A percentile compares a stretch with the other conserved stretches of the same genome.
Evolutionary conservation across 1,284 basidiomycete genomes (phyloP).

Genomic region (Austroboletus niveus): DNA sequence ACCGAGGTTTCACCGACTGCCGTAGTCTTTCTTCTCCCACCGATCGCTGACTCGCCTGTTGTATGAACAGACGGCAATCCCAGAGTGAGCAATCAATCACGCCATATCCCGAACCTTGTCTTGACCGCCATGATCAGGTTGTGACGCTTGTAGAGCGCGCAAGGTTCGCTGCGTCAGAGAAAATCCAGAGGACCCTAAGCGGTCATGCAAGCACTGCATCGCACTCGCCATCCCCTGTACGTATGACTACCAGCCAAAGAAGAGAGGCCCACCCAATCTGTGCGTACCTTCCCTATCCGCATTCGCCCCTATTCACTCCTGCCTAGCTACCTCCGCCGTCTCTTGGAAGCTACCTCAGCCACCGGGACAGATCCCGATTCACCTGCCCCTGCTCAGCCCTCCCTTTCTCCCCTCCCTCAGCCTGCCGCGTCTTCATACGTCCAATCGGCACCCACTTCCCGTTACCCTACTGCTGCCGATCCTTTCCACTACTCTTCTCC

Average conservation of each 20-base stretch:
- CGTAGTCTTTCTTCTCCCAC: conserved; percentile 9
- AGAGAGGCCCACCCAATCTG: conserved; percentile 87
- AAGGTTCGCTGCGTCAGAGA: conserved; percentile 80
- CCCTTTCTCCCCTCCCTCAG: conserved; percentile 42
- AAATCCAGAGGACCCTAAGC: conserved; percentile 69
- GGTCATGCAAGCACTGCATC: conserved; percentile 80
- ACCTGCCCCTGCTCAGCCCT: conserved; percentile 39
- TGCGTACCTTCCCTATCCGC: conserved; percentile 39
- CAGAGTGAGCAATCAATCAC: conserved; percentile 53
- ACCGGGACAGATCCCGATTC: conserved; percentile 39
- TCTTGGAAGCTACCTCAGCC: conserved; percentile 73
- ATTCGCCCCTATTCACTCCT: background rate
- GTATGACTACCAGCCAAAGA: conserved; percentile 90
- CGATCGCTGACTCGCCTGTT: conserved; percentile 29
- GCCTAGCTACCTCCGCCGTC: conserved; percentile 67
- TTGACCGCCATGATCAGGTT: conserved; percentile 46
- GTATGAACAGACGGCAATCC: conserved; percentile 63
- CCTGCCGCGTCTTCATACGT: conserved; percentile 50
- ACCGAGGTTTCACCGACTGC: conserved; percentile 41
- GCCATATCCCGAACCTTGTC: conserved; percentile 10
- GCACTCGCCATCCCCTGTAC: conserved; percentile 82
- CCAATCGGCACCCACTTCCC: conserved; percentile 57
- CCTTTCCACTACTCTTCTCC: conserved; percentile 45
- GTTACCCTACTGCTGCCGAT: conserved; percentile 70
- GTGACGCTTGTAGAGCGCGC: conserved; percentile 80